phyloP scores from a whole-genome alignment of 169 alveolate genomes.

The Plasmodium cynomolgi region DNA sequence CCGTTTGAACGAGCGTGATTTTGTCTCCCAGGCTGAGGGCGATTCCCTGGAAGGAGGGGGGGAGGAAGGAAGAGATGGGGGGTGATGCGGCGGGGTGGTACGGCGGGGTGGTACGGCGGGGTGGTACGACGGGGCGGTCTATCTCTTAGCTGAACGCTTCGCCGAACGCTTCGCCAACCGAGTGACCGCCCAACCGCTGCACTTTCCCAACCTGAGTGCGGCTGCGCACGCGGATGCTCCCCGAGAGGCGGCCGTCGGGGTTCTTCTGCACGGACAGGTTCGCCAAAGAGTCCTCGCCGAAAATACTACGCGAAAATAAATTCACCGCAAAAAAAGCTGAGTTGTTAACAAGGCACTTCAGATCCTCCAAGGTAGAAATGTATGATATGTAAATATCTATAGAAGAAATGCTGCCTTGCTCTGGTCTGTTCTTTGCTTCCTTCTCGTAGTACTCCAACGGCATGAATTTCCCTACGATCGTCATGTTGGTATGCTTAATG shows the following conservation, averaged over 20 bases:
- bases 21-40: constrained; percentile 75
- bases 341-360: constrained; percentile 69
- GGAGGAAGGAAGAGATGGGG: background rate
- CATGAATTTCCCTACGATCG: constrained; percentile 71
- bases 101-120: too few species aligned
- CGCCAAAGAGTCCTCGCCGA: constrained; percentile 94
- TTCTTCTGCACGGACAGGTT: constrained; percentile 87
- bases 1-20: constrained; percentile 60
- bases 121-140: background rate
- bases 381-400: constrained; percentile 77
- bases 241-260: constrained; percentile 76
- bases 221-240: constrained; percentile 81
- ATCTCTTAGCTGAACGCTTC: background rate
- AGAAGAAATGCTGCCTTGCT: constrained; percentile 63
- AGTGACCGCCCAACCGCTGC: background rate
- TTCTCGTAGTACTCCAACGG: constrained; percentile 67
- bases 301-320: constrained; percentile 91
- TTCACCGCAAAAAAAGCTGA: constrained; percentile 92
- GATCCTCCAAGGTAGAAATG: constrained; percentile 71
- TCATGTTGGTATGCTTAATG: constrained; percentile 62
- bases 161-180: too few species aligned
- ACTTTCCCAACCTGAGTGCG: constrained; percentile 74
- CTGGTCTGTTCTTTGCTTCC: constrained; percentile 54
- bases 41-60: constrained; percentile 24
- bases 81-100: background rate